A percentile compares a stretch with the other conserved stretches of the same genome.
phyloP scores from a whole-genome alignment of 2,329 filamentous ascomycete genomes.

The Colletotrichum sp. region DNA sequence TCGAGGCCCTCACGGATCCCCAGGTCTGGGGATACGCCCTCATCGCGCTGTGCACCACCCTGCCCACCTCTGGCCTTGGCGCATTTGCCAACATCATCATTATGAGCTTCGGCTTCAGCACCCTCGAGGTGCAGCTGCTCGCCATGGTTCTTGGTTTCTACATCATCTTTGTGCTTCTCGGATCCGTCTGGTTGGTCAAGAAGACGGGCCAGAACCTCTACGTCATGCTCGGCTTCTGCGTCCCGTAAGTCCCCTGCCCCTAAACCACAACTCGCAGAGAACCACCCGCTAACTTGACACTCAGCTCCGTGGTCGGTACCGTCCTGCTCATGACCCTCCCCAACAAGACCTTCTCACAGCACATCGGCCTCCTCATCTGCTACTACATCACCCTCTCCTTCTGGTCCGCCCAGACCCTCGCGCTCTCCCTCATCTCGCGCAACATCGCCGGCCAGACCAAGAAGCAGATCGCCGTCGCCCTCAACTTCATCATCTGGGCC shows the following conservation, averaged over 20 bases:
- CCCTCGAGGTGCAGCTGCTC: slow-evolving; percentile 73
- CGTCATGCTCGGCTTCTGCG: slow-evolving; percentile 68
- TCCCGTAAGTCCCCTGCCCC: slow-evolving; percentile 57
- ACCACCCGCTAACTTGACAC: background rate
- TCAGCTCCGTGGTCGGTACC: slow-evolving; percentile 71
- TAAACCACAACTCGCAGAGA: background rate
- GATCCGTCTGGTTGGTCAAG: slow-evolving; percentile 71
- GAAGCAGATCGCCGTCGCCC: slow-evolving; percentile 70
- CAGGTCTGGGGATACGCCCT: slow-evolving; percentile 69
- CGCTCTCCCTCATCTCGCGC: slow-evolving; percentile 69
- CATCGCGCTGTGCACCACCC: slow-evolving; percentile 73
- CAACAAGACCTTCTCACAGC: slow-evolving; percentile 60
- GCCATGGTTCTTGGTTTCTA: slow-evolving; percentile 78
- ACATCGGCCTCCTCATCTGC: slow-evolving; percentile 71
- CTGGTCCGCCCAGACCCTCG: slow-evolving; percentile 74
- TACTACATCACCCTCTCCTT: slow-evolving; percentile 82
- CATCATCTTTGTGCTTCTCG: slow-evolving; percentile 73
- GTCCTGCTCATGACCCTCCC: slow-evolving; percentile 73
- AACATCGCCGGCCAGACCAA: slow-evolving; percentile 79
- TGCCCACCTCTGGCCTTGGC: slow-evolving; percentile 75
- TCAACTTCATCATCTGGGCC: slow-evolving; percentile 74
- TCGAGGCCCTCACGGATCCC: slow-evolving; percentile 64
- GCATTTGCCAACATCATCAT: slow-evolving; percentile 80
- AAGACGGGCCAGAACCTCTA: slow-evolving; percentile 72
- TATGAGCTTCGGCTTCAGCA: slow-evolving; percentile 67